Percentiles rank a stretch among this genome's conserved stretches.
Evolutionary conservation across 2,329 filamentous ascomycete genomes (phyloP).

Genomic region (Leptodontidium sp.): DNA sequence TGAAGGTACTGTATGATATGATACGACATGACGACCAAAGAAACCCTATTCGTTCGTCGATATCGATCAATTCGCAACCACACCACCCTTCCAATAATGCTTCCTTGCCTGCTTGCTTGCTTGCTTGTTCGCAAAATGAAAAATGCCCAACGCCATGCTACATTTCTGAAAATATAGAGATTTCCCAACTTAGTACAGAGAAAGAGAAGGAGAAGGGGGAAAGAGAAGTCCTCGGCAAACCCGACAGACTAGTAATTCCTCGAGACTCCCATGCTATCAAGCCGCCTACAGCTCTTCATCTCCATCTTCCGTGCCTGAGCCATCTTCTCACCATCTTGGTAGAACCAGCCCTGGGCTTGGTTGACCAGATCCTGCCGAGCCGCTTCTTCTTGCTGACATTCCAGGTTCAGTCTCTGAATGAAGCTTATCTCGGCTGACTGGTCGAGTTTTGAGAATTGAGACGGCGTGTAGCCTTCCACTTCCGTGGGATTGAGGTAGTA

Average conservation of each 20-base stretch:
- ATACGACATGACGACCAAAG: background rate
- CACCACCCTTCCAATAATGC: conserved; percentile 11
- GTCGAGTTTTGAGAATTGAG: conserved; percentile 79
- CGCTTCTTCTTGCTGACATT: conserved; percentile 79
- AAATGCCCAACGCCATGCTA: conserved; percentile 26
- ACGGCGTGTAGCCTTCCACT: conserved; percentile 71
- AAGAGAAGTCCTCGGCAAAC: background rate
- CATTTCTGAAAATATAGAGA: conserved; percentile 4
- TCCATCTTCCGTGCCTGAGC: conserved; percentile 57
- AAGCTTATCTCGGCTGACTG: conserved; percentile 78
- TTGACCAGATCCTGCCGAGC: conserved; percentile 63
- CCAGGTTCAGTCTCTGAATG: conserved; percentile 69
- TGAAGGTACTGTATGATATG: conserved; percentile 2
- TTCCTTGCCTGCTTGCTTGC: background rate
- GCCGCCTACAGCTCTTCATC: conserved; percentile 64
- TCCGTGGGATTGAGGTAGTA: conserved; percentile 89
- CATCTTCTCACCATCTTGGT: conserved; percentile 69
- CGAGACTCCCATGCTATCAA: conserved; percentile 56
- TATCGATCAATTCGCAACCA: background rate
- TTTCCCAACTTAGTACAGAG: conserved; percentile 21
- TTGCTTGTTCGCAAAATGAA: too few species aligned
- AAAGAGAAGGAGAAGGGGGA: background rate
- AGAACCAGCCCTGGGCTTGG: conserved; percentile 76
- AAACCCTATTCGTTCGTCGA: conserved; percentile 3
- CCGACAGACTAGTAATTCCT: conserved; percentile 13